Conservation (phyloP, 2,329 filamentous ascomycete species). For the Xylaria polymorpha region DNA sequence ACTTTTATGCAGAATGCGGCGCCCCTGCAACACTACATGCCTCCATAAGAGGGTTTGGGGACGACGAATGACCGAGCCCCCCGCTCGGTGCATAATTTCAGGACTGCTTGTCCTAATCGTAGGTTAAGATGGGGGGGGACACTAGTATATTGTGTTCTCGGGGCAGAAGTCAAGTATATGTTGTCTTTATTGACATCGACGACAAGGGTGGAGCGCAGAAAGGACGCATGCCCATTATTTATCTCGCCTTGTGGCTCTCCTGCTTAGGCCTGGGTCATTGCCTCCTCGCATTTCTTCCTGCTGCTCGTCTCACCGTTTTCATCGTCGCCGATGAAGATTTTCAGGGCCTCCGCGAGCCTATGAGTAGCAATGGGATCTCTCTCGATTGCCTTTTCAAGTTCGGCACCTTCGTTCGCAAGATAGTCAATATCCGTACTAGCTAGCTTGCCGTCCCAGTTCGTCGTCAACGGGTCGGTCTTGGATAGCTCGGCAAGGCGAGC, state of each 20-base stretch:
- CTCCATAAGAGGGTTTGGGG: conserved; percentile 24
- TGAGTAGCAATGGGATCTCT: conserved; percentile 53
- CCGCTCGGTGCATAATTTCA: conserved; percentile 22
- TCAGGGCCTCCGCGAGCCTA: conserved; percentile 55
- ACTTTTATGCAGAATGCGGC: conserved; percentile 31
- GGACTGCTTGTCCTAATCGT: conserved; percentile 5
- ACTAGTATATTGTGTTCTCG: background rate
- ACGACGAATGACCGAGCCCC: background rate
- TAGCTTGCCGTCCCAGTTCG: conserved; percentile 54
- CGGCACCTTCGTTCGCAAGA: conserved; percentile 57
- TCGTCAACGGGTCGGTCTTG: conserved; percentile 55
- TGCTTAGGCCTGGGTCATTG: conserved; percentile 28
- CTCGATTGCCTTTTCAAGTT: conserved; percentile 57
- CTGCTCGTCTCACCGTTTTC: conserved; percentile 52
- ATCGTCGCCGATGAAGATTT: conserved; percentile 53
- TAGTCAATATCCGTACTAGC: conserved; percentile 57
- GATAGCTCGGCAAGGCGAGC: conserved; percentile 52
- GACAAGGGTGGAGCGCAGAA: background rate
- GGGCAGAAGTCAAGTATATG: background rate
- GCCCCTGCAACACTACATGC: conserved; percentile 37
- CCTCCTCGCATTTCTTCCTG: conserved; percentile 53
- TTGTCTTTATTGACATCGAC: conserved; percentile 3
- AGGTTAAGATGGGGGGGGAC: conserved; percentile 3
- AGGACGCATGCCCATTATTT: background rate
- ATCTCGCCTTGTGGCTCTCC: background rate